phyloP scores from a whole-genome alignment of 208 protist genomes.

The Leishmania arabica region DNA sequence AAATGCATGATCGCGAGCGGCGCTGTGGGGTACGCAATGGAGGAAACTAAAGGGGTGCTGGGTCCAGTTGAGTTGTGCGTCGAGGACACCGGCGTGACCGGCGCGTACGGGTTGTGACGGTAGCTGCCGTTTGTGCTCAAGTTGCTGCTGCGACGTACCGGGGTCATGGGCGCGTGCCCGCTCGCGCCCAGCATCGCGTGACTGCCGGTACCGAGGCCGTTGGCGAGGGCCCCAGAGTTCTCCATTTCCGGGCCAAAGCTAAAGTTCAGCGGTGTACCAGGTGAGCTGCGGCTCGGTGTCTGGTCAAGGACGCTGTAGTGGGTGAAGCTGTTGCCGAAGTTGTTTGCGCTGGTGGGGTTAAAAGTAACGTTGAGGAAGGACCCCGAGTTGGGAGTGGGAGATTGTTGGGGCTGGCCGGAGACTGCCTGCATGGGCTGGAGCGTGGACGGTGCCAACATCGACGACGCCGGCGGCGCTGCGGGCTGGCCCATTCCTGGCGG shows the following conservation, averaged over 20 bases:
- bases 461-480: constrained; percentile 9
- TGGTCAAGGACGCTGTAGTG: constrained; percentile 22
- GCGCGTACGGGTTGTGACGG: constrained; percentile 73
- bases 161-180: constrained; percentile 27
- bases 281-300: constrained; percentile 32
- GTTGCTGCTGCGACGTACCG: constrained; percentile 41
- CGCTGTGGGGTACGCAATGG: constrained; percentile 11
- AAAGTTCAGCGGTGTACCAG: constrained; percentile 49
- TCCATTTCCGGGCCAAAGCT: constrained; percentile 42
- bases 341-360: constrained; percentile 26
- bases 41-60: constrained; percentile 22
- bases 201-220: constrained; percentile 12
- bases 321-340: constrained; percentile 21
- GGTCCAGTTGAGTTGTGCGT: constrained; percentile 26
- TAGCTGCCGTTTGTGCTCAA: constrained; percentile 47
- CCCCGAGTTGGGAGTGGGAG: constrained; percentile 25
- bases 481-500: constrained; percentile 15
- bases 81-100: constrained; percentile 52
- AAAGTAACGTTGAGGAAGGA: constrained; percentile 51
- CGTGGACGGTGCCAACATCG: not conserved
- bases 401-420: constrained; percentile 10
- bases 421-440: not conserved
- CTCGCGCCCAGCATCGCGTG: constrained; percentile 11
- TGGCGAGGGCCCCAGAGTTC: constrained; percentile 7
- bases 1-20: constrained; percentile 28